Conservation (phyloP, 192 early-diverging fungal genomes). For the Tieghemiomyces parasiticus region DNA sequence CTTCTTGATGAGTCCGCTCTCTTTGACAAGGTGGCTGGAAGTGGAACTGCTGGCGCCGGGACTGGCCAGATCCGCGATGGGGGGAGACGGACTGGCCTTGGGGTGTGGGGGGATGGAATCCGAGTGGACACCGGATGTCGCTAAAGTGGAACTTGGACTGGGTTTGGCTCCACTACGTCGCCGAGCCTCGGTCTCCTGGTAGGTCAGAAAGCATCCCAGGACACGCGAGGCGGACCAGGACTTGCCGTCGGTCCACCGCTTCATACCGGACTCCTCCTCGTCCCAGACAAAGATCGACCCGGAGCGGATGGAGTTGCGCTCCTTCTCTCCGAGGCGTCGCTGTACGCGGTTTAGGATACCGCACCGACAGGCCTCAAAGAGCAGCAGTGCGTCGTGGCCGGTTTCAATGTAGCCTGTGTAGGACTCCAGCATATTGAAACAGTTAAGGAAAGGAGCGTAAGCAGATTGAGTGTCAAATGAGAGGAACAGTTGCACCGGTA, state of each 20-base stretch:
- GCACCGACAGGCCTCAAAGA: slow-evolving; percentile 80
- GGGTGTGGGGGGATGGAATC: too few relatives aligned
- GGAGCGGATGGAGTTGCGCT: slow-evolving; percentile 63
- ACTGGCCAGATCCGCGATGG: too few relatives aligned
- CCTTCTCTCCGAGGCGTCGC: slow-evolving; percentile 66
- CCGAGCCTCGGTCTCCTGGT: slow-evolving; percentile 67
- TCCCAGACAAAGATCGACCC: slow-evolving; percentile 87
- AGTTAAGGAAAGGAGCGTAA: too few relatives aligned
- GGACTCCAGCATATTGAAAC: slow-evolving; percentile 57
- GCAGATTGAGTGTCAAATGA: too few relatives aligned
- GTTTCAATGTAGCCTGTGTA: slow-evolving; percentile 76
- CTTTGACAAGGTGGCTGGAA: slow-evolving; percentile 32
- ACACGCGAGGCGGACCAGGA: slow-evolving; percentile 81
- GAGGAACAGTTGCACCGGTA: too few relatives aligned
- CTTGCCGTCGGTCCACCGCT: slow-evolving; percentile 88
- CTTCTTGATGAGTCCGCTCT: slow-evolving; percentile 78
- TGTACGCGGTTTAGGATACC: slow-evolving; percentile 60
- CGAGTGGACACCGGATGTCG: too few relatives aligned
- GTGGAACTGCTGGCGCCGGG: too few relatives aligned
- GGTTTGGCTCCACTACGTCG: too few relatives aligned
- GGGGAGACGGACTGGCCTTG: too few relatives aligned
- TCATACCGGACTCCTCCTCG: slow-evolving; percentile 80
- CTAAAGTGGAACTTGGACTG: too few relatives aligned
- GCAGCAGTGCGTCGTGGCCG: slow-evolving; percentile 69
- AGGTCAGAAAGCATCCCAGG: slow-evolving; percentile 75